A percentile compares a stretch with the other conserved stretches of the same genome.
Conservation (phyloP, 1,284 basidiomycete genomes). For the Marasmius oreades region DNA sequence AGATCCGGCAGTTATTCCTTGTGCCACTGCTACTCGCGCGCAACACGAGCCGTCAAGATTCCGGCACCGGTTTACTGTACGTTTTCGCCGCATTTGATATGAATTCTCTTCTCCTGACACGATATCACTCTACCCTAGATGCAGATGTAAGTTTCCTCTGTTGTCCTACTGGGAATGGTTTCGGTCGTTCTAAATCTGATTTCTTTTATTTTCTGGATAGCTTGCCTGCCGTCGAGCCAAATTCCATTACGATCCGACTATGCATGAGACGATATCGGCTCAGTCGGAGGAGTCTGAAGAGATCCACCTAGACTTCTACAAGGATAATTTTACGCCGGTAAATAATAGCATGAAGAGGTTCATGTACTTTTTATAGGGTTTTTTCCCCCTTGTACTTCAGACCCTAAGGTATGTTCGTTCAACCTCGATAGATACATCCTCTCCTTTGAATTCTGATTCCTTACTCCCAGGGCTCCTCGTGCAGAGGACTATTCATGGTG, state of each 20-base stretch:
- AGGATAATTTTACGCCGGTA: background rate
- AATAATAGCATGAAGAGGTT: background rate
- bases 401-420: background rate
- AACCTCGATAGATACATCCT: background rate
- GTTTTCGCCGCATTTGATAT: too few species aligned
- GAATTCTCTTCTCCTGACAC: too few species aligned
- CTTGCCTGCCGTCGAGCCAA: constrained; percentile 30
- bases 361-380: background rate
- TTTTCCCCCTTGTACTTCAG: background rate
- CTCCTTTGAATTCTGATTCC: background rate
- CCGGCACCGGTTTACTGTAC: constrained; percentile 38
- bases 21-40: constrained; percentile 32
- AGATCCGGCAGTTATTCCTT: constrained; percentile 24
- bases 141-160: constrained; percentile 23
- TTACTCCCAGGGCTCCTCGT: too few species aligned
- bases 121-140: constrained; percentile 19
- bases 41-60: constrained; percentile 33
- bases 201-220: constrained; percentile 12
- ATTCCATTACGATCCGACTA: constrained; percentile 26
- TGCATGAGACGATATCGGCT: constrained; percentile 6
- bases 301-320: background rate
- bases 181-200: background rate
- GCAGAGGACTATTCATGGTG: background rate
- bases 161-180: too few species aligned
- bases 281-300: background rate